Evolutionary conservation across 805 yeast genomes (phyloP), one percentile per base, ranked within the genome.

Genomic region (Metschnikowia henanensis): DNA sequence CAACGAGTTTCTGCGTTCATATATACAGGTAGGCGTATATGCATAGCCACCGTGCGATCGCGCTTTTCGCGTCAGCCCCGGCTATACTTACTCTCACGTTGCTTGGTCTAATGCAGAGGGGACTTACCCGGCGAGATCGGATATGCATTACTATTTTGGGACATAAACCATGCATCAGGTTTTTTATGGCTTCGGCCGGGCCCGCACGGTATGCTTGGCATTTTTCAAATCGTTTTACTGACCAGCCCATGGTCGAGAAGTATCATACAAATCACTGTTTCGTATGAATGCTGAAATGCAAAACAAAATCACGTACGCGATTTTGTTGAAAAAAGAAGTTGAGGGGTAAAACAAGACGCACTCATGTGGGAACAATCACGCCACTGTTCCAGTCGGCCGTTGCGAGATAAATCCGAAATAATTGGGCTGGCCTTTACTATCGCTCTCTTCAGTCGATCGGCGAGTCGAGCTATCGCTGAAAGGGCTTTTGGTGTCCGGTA

Each of bases 371-470:
- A 35, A 23, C n/a, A 6, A 35, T 35, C 16, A 23, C 20, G 13
- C 13, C 28, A 21, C 18, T 19, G 3, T n/a, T 20, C 26, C 18
- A 19, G 6, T 36, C 32, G 32, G 32, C 39, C 28, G 39, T 28
- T 18, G 32, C 25, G 19, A 35, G 15, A 16, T 35, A 35, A 16
- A 23, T 35, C 30, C 30, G 38, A 25, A 34, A 35, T 23, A 35
- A 15, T 35, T 35, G 38, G 38, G 22, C 38, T 20, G 15, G 21
- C 38, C 30, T 31, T 12, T 17, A 31, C n/a, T 19, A 16, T 12
- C 22, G 22, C 5, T 19, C 5, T 31, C 26, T 9, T 23, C 26
- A 13, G 5, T 13, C 8, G 26, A 23, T 23, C 26, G n/a, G n/a
- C n/a, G n/a, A n/a, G n/a, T n/a, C n/a, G n/a, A n/a, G n/a, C n/a